These are phyloP conservation scores for Bipolaris cookei DNA, from an alignment of 2,329 filamentous ascomycete genomes.

Conservation along the genomic window DNA sequence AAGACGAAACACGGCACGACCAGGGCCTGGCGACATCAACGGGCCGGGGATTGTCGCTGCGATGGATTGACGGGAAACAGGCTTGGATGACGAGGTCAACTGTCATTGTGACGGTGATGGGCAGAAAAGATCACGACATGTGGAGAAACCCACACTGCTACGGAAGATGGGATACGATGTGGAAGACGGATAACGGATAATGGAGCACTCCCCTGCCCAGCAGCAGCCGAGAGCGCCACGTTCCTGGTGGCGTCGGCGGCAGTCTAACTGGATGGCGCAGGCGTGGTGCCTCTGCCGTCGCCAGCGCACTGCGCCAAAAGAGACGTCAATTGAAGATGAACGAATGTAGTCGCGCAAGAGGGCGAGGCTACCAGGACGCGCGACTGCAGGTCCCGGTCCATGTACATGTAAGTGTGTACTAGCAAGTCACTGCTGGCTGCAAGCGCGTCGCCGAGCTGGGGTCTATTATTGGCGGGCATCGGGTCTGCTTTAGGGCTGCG, in stretches of 20 bases:
- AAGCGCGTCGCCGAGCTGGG: background rate
- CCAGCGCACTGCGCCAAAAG: constrained; percentile 1
- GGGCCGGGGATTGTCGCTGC: too few relatives aligned
- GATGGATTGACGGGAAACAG: background rate
- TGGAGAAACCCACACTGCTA: background rate
- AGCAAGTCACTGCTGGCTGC: background rate
- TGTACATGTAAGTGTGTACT: background rate
- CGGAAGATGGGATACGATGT: background rate
- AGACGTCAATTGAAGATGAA: background rate
- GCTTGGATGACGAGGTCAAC: background rate
- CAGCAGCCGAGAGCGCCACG: background rate
- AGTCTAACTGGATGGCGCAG: constrained; percentile 13
- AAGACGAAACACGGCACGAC: constrained; percentile 9
- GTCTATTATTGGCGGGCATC: constrained; percentile 15
- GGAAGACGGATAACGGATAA: background rate
- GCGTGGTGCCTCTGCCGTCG: constrained; percentile 8
- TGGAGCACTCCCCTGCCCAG: constrained; percentile 1
- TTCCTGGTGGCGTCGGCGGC: constrained; percentile 4
- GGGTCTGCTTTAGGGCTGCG: constrained; percentile 12
- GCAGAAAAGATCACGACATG: background rate
- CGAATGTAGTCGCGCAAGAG: too few relatives aligned
- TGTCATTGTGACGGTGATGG: background rate
- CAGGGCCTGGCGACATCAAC: background rate
- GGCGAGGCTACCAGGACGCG: too few relatives aligned
- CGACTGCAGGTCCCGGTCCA: background rate